Base-by-base conservation (phyloP, 1,139 yeast species). In the Magnusiomyces ingens region DNA sequence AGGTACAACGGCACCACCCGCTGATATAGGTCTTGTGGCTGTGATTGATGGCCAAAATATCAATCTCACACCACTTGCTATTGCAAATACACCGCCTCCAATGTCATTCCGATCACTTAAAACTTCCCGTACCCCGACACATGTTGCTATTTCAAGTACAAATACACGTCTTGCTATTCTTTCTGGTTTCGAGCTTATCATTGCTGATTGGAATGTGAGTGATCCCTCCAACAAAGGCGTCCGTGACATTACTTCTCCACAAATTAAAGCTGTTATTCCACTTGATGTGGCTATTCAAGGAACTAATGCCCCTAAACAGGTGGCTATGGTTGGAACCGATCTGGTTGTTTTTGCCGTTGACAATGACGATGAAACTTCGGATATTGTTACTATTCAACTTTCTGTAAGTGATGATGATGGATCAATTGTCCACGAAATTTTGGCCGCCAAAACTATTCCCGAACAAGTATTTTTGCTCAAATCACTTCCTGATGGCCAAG, bases 1-100 rank as follows among this genome's bases (percentile, higher is more conserved):
- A 8, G 97, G 97, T 1, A 85, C 95, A 8, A 77, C 85, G 0
- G 68, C 75, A 10, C 69, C 80, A 8, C 91, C 94, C 1, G 64
- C 75, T 57, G 97, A 90, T 67, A 64, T 78, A 22, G 99, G 99
- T 49, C 81, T 86, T 75, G 79, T 82, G 10, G 71, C 85, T 40
- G 96, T 93, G 0, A 75, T 85, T 40, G 99, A 94, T 71, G 97
- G 97, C 2, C 63, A 70, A 1, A 75, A 75, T n/a, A 77, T 85
- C 36, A 81, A 83, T 61, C 71, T 90, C 35, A 91, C 99, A 0
- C 98, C 99, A 0, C 74, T 94, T 43, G 76, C 85, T 0, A 68
- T 84, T 40, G 96, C 97, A 1, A 89, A 84, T 66, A 94, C 90
- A 4, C 99, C 99, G 2, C 99, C 99, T 1, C 99, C 99, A 44